Base-by-base conservation (phyloP, 163 green algal genomes). In the Chlorella variabilis region DNA sequence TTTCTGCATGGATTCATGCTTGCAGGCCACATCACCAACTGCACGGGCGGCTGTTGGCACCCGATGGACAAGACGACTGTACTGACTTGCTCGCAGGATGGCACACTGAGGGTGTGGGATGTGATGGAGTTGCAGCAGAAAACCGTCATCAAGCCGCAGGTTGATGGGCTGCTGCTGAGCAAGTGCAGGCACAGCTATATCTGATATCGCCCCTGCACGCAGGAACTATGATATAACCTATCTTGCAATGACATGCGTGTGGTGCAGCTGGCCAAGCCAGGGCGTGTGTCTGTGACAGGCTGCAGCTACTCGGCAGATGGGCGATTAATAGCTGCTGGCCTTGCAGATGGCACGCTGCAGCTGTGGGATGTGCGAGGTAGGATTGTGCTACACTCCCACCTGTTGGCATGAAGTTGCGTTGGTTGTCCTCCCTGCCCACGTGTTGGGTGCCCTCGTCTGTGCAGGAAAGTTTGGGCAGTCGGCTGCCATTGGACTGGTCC, bases 81-180 rank as follows among this genome's bases (percentile, higher is more conserved):
- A 0, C 83, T 98, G 42, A 99, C 97, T 9, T 92, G 84, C 70
- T 95, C 88, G 20, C 95, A 98, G 45, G 97, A 99, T 80, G 97
- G 97, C 56, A 98, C 95, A 7, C 74, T 98, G 68, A 76, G 92
- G 21, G 62, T 98, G 11, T 99, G 96, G 97, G 95, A 99, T 85
- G 89, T 91, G 29, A 77, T 88, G 78, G 91, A 92, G 75, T 62
- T 97, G 3, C 27, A 86, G 41, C 91, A 96, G 80, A 95, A 95
- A 83, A 94, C 92, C 4, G 95, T 99, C 20, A 92, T 99, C 66
- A 98, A 98, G 91, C 97, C 97, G 5, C 93, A 90, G 71, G 86
- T 96, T 51, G 66, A 70, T 42, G 15, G 18, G 45, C 45, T 54
- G 45, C 45, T 15, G 45, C 15, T 69, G 25, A 2, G 4, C 6